Base-by-base conservation (phyloP, 225 moss, liverwort and hornwort genomes). In the Marchantia polymorpha region DNA sequence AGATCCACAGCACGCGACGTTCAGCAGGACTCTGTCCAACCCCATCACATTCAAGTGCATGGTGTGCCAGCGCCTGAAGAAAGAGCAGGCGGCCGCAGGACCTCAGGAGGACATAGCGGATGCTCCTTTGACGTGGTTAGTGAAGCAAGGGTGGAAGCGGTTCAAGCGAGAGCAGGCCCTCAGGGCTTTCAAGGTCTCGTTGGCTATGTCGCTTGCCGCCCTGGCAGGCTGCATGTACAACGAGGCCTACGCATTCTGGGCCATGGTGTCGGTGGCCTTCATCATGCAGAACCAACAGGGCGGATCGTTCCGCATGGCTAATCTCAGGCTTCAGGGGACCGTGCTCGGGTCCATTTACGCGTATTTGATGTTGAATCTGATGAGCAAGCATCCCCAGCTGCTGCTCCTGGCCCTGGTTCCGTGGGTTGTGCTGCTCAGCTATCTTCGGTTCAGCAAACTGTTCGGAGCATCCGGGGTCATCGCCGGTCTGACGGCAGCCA, bases 181-280 rank as follows among this genome's bases (percentile, higher is more conserved):
- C 0, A 59, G 81, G 53, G 81, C 85, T 19, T 48, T 78, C 59
- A 85, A 85, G 60, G 75, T 70, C 12, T 81, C 85, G 10, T 31
- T 85, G 30, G 85, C 85, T 10, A 85, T 85, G 85, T 75, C 85
- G 20, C 22, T 85, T 51, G 81, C 85, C 74, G 85, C 81, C 6
- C 39, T 85, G 15, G 85, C 67, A 52, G 85, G 81, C 19, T 77
- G 77, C 30, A 1, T 8, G 26, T 85, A 73, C 81, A 67, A 85
- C 30, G 27, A 11, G 1, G 4, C 63, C 0, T 81, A 81, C 26
- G 81, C 81, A 59, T 85, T 75, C 50, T 85, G 85, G 85, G 85
- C 81, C 39, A 74, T 31, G 22, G 52, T 85, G 31, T 73, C 78
- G 0, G 75, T 85, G 25, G 81, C 80, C 3, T 85, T 85, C 76